Conservation (phyloP, 73 alveolate species). For the Tetrahymena thermophila region DNA sequence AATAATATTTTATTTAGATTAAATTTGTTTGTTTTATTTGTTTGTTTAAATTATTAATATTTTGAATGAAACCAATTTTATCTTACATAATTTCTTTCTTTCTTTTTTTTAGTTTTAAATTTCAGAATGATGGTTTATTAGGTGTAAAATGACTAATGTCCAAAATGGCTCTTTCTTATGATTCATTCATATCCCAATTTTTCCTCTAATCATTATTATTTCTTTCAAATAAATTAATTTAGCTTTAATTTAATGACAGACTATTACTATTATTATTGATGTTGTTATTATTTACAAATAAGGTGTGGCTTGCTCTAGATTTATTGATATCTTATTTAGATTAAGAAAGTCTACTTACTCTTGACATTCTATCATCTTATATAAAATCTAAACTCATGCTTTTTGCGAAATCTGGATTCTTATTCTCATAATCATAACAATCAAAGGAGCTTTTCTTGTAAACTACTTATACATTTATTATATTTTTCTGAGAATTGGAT, state of each 20-base stretch:
- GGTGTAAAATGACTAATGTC: not conserved
- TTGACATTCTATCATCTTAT: not conserved
- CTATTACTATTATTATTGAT: not conserved
- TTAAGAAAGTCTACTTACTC: not conserved
- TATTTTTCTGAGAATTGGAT: not conserved
- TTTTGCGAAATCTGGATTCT: not conserved
- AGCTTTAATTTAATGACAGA: not conserved
- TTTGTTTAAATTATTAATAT: too few relatives aligned
- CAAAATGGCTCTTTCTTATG: not conserved
- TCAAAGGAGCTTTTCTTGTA: not conserved
- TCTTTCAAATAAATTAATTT: not conserved
- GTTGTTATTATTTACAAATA: not conserved
- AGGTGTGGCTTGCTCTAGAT: not conserved
- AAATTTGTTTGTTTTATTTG: too few relatives aligned
- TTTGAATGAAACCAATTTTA: too few relatives aligned
- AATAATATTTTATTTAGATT: too few relatives aligned
- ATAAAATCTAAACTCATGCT: not conserved
- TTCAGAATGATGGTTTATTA: not conserved
- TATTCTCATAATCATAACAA: not conserved
- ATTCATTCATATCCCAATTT: not conserved
- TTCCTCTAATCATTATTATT: not conserved
- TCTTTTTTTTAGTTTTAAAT: too few relatives aligned
- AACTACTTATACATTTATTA: not conserved
- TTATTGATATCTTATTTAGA: not conserved
- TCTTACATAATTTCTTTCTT: too few relatives aligned